A percentile compares a stretch with the other conserved stretches of the same genome.
Conservation (phyloP, 1,284 basidiomycete genomes). For the Veloboletus limbatus region DNA sequence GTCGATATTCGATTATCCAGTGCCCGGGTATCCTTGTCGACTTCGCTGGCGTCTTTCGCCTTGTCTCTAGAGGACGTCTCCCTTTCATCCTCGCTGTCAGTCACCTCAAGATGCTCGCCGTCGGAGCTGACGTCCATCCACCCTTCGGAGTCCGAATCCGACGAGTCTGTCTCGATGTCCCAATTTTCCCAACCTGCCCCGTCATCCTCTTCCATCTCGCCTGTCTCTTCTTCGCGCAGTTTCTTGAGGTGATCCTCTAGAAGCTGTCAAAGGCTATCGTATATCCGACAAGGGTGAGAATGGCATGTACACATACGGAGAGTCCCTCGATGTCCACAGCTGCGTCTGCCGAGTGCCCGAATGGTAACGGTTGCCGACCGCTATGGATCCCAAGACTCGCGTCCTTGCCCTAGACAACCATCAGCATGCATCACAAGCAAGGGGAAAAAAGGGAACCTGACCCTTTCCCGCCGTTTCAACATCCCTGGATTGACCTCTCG, state of each 20-base stretch:
- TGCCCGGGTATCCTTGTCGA: slow-evolving; percentile 30
- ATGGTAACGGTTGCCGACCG: slow-evolving; percentile 69
- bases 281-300: not conserved
- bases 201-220: slow-evolving; percentile 55
- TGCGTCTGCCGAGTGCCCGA: slow-evolving; percentile 74
- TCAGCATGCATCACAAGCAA: slow-evolving; percentile 3
- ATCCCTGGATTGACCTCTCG: slow-evolving; percentile 94
- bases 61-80: slow-evolving; percentile 39
- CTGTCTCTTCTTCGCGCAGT: slow-evolving; percentile 64
- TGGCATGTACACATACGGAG: slow-evolving; percentile 46
- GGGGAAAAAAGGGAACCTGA: slow-evolving; percentile 36
- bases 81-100: slow-evolving; percentile 83
- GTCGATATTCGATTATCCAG: slow-evolving; percentile 48
- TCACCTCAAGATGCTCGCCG: slow-evolving; percentile 69
- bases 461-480: slow-evolving; percentile 86
- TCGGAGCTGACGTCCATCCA: slow-evolving; percentile 89
- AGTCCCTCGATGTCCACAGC: slow-evolving; percentile 91
- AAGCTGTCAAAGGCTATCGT: slow-evolving; percentile 47
- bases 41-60: slow-evolving; percentile 17
- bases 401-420: slow-evolving; percentile 67
- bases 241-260: slow-evolving; percentile 83
- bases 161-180: slow-evolving; percentile 79
- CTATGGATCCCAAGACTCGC: slow-evolving; percentile 70
- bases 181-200: slow-evolving; percentile 86
- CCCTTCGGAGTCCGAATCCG: slow-evolving; percentile 63